Base-by-base conservation (phyloP, 2,329 filamentous ascomycete genomes). In the Aspergillus versicolor region DNA sequence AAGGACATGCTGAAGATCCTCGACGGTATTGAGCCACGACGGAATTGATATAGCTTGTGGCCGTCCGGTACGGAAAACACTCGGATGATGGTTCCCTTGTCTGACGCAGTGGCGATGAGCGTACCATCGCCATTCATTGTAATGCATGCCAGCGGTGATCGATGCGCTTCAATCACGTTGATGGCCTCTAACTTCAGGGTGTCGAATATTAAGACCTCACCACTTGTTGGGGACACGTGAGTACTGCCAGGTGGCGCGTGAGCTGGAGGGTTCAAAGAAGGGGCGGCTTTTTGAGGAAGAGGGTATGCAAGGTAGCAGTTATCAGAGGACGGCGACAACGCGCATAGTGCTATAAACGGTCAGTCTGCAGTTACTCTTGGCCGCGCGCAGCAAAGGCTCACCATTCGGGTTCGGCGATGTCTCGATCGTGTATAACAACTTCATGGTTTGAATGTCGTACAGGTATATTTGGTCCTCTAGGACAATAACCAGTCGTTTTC, bases 401-500 rank as follows among this genome's bases (percentile, higher is more conserved):
- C 86, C 85, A 62, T 86, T 87, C 1, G 92, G 91, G 68, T 99
- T 99, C 6, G 94, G 91, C 3, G 93, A 97, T 5, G 93, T 97
- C 58, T 92, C 87, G 63, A 97, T 96, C 5, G 91, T 96, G 74
- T 92, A 89, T 41, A 97, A 82, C 57, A 97, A 85, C 68, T 90
- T 93, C 93, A 99, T 97, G 72, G 97, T 97, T 76, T 92, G 92
- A 64, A 99, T 97, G 74, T 99, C 94, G 79, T 99, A 99, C 48
- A 99, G 84, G 76, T 97, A 99, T 61, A 97, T 96, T 72, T 96
- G 90, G 67, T 96, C 92, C 73, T 99, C 94, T 56, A 97, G 83
- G 13, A 97, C 88, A 32, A 99, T 92, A 12, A 94, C 91, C 24
- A 99, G 83, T 38, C 94, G 88, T 75, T 97, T 97, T 65, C 94